Base-by-base conservation (phyloP, 768 basidiomycete species). In the Termitomyces sp. region DNA sequence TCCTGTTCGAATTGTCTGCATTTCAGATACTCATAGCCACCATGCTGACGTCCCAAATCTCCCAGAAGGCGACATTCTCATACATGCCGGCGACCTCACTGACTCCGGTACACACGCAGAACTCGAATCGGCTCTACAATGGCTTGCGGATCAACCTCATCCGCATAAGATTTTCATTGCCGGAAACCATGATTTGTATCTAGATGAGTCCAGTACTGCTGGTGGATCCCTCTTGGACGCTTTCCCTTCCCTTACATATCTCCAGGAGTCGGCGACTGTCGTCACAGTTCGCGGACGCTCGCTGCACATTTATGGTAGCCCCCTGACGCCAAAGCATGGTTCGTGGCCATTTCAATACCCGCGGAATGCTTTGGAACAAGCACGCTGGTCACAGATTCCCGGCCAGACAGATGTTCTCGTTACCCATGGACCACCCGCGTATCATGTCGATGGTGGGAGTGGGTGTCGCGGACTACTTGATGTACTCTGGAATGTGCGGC, bases 71-170 rank as follows among this genome's bases (percentile, higher is more conserved):
- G 73, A 77, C 59, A 69, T 76, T 45, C 67, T 76, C 37, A 70
- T 77, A 44, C 74, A 76, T 45, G 65, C 74, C 5, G 76, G 72
- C 11, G 71, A 76, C 56, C 67, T 76, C 34, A 74, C 75, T 9
- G 60, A 70, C 21, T 70, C 68, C 3, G 71, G 76, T 2, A 69
- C 71, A 17, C 45, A 50, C 11, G n/a, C 57, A 26, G 70, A 76
- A 51, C 62, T 75, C 15, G 51, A 60, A 35, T 54, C 56, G 11
- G 64, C 63, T 15, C 64, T 77, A 2, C 46, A 58, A 8, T 73
- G 61, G 59, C 51, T 68, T 38, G 35, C 47, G n/a, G 53, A 47
- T 12, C 70, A 69, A 24, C 68, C 74, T 24, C 72, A 79, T 51
- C 66, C 60, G 0, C 53, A 72, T 63, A 79, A 77, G 50, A 37